These are phyloP conservation scores for Sesbania bispinosa DNA, from an alignment of 306 rosid species.

Conservation along the genomic window DNA sequence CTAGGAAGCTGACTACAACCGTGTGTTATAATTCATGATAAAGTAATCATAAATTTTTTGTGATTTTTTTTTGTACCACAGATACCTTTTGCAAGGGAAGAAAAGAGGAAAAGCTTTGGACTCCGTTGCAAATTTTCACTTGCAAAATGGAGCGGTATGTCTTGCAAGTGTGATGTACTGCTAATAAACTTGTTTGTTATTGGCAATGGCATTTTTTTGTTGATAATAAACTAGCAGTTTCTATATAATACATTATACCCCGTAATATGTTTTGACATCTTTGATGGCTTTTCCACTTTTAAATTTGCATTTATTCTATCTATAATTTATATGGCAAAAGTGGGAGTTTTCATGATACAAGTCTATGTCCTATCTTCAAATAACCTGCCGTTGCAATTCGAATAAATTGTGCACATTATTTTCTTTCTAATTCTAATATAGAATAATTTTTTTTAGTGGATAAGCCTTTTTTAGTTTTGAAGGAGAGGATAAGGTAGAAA, in stretches of 20 bases:
- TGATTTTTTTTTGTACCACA: constrained; percentile 25
- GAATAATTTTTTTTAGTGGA: too few relatives aligned
- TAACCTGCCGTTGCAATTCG: constrained; percentile 11
- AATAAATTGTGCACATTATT: too few relatives aligned
- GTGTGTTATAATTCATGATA: constrained; percentile 3
- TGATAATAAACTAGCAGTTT: constrained; percentile 24
- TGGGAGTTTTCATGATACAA: constrained; percentile 12
- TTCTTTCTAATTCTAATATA: too few relatives aligned
- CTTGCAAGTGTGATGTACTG: background rate
- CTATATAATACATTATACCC: background rate
- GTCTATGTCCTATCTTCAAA: background rate
- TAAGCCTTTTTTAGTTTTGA: too few relatives aligned
- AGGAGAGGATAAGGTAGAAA: too few relatives aligned
- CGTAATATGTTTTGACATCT: constrained; percentile 14
- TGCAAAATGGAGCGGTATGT: constrained; percentile 97
- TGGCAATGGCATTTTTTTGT: constrained; percentile 12
- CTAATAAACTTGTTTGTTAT: constrained; percentile 15
- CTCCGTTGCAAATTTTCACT: constrained; percentile 92
- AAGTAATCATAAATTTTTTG: background rate
- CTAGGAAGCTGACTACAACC: background rate
- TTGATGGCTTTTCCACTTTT: constrained; percentile 9
- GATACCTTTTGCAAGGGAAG: constrained; percentile 94
- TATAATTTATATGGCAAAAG: background rate
- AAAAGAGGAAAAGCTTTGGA: constrained; percentile 97
- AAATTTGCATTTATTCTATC: constrained; percentile 10